Evolutionary conservation across 495 filamentous ascomycete genomes (phyloP).

Genomic region (Tuber calosporum): DNA sequence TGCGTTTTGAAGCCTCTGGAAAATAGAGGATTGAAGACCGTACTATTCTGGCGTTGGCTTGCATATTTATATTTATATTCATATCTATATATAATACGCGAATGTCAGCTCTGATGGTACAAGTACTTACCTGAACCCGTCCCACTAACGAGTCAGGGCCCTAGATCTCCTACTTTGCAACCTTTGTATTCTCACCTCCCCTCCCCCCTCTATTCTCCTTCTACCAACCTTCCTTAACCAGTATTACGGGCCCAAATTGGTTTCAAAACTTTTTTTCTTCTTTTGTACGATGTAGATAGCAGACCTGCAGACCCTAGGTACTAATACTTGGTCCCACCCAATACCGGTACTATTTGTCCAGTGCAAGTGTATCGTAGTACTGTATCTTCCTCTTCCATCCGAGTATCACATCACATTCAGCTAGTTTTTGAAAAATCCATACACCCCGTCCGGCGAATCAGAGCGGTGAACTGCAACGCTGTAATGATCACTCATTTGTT

Average conservation of each 20-base stretch:
- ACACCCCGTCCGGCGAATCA: neutral
- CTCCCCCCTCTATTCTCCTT: neutral
- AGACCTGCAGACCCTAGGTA: neutral
- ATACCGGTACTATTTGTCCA: neutral
- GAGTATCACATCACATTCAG: neutral
- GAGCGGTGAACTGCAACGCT: neutral
- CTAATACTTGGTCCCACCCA: neutral
- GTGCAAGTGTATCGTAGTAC: neutral
- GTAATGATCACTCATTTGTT: slow-evolving; percentile 1
- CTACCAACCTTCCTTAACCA: neutral
- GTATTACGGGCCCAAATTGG: neutral
- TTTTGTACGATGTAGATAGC: neutral
- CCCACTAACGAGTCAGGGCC: slow-evolving; percentile 2
- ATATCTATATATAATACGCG: neutral
- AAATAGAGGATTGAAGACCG: neutral
- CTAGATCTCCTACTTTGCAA: neutral
- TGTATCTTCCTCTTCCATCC: neutral
- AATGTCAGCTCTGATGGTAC: neutral
- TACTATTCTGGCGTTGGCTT: neutral
- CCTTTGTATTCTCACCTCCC: neutral
- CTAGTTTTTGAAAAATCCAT: neutral
- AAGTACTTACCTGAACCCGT: neutral
- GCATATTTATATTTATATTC: neutral
- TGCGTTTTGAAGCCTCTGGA: neutral
- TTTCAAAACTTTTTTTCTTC: neutral